Evolutionary conservation across 164 flowering plant species (phyloP).

Genomic region (Stephania yunnanensis): DNA sequence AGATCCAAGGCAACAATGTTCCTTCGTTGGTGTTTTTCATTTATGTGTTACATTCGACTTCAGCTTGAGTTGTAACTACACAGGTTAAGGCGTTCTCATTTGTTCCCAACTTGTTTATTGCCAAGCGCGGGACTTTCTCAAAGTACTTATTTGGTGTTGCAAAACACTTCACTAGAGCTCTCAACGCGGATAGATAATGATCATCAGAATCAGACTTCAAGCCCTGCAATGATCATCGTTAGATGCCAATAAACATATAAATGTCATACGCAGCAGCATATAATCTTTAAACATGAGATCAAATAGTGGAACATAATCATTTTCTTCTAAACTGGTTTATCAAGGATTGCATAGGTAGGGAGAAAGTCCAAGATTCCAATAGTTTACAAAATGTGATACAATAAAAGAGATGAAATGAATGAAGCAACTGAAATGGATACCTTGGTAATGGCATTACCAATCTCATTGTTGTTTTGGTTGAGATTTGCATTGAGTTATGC

Average conservation of each 20-base stretch:
- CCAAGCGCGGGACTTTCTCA: constrained; percentile 54
- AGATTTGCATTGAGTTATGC: constrained; percentile 73
- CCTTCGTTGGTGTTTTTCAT: constrained; percentile 55
- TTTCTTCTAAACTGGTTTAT: too few relatives aligned
- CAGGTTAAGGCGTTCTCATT: constrained; percentile 78
- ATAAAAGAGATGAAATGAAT: neutral
- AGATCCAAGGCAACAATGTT: constrained; percentile 54
- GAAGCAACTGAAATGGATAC: constrained; percentile 11
- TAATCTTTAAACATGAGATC: neutral
- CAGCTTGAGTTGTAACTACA: constrained; percentile 72
- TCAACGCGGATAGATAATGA: constrained; percentile 39
- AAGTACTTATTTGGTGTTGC: constrained; percentile 54
- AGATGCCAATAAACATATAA: neutral
- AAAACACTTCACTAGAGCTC: constrained; percentile 51
- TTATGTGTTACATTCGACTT: constrained; percentile 69
- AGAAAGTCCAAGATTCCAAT: too few relatives aligned
- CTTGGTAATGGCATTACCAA: constrained; percentile 63
- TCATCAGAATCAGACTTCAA: constrained; percentile 41
- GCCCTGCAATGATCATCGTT: constrained; percentile 31
- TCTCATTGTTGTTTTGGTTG: constrained; percentile 56
- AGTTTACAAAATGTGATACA: neutral
- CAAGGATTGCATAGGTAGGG: too few relatives aligned
- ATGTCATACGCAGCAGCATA: neutral
- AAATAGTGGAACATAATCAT: neutral
- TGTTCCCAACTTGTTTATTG: constrained; percentile 56